These are phyloP conservation scores for Gnaphalium uliginosum DNA, from an alignment of 129 eudicot genomes.

Conservation along the genomic window DNA sequence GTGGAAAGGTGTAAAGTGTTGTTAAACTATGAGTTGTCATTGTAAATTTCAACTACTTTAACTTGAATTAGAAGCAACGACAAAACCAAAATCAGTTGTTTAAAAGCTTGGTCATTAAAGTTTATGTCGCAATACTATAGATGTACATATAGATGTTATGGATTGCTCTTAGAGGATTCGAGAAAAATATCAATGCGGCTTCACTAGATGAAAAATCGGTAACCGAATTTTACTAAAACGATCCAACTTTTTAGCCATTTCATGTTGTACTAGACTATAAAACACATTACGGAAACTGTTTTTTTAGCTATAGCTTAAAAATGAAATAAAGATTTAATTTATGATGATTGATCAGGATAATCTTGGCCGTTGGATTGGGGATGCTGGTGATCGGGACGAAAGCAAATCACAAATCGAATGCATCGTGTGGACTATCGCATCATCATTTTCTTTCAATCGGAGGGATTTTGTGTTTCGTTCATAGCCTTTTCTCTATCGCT, in stretches of 20 bases:
- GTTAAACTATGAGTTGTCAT: no score
- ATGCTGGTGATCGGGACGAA: slow-evolving; percentile 75
- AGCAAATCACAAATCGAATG: slow-evolving; percentile 68
- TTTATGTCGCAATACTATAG: not conserved
- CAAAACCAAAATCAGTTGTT: not conserved
- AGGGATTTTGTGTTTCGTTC: slow-evolving; percentile 84
- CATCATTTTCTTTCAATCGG: slow-evolving; percentile 85
- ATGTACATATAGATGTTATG: not conserved
- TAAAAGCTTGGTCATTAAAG: not conserved
- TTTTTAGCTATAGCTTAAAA: not conserved
- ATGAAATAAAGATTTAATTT: not conserved
- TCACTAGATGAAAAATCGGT: not conserved
- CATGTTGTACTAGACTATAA: not conserved
- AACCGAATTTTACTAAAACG: not conserved
- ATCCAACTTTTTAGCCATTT: not conserved
- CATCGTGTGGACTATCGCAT: slow-evolving; percentile 77
- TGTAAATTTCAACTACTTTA: no score
- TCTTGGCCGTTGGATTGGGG: slow-evolving; percentile 58
- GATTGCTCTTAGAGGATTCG: not conserved
- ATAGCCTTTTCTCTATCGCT: slow-evolving; percentile 70
- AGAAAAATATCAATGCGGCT: not conserved
- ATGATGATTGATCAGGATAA: slow-evolving; percentile 50
- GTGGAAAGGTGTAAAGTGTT: no score
- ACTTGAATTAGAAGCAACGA: not conserved
- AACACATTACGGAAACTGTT: not conserved